Base-by-base conservation (phyloP, 1,284 basidiomycete genomes). In the Papiliotrema nemorosa region DNA sequence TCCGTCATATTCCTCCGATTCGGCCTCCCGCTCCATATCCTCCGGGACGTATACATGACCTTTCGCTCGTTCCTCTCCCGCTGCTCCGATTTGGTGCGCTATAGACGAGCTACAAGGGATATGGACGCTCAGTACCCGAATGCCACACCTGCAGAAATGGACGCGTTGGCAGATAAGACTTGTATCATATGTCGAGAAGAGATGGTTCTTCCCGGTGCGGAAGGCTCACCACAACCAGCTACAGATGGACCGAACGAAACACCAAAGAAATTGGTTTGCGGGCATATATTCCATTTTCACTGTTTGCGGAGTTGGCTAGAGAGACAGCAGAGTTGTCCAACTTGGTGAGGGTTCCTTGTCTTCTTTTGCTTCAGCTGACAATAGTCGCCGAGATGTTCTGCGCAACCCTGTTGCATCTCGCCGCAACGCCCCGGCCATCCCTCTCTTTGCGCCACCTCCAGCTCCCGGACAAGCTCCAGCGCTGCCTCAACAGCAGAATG, bases 101-200 rank as follows among this genome's bases (percentile, higher is more conserved):
- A 97, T 74, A 86, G 90, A 59, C 86, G 86, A 38, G 96, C 96
- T 1, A 97, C 94, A 2, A 80, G 86, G 50, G 93, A 98, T 72
- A 98, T 99, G 94, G 92, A 98, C 66, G 82, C 88, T 58, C 80
- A 90, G 38, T 99, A 98, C 73, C 92, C 94, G 5, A 85, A 94
- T 67, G 93, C 92, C n/a, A 89, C 88, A 1, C 80, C 82, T 53
- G 87, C 84, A 51, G 94, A 98, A 71, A 78, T 98, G 72, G 75
- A 80, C 25, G 77, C 79, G 9, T 84, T 87, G 79, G 85, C 82
- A 44, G 96, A 98, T 75, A 82, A 82, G 51, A 97, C 92, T 2
- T 98, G 96, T 69, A 97, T 98, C 66, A 97, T 98, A 61, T 97
- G 96, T 68, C 82, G 96, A n/a, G 94, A 98, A 74, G 94, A 98